Percentiles rank a stretch among this genome's conserved stretches.
Conservation (phyloP, 2,329 filamentous ascomycete genomes). For the Thelonectria rubi region DNA sequence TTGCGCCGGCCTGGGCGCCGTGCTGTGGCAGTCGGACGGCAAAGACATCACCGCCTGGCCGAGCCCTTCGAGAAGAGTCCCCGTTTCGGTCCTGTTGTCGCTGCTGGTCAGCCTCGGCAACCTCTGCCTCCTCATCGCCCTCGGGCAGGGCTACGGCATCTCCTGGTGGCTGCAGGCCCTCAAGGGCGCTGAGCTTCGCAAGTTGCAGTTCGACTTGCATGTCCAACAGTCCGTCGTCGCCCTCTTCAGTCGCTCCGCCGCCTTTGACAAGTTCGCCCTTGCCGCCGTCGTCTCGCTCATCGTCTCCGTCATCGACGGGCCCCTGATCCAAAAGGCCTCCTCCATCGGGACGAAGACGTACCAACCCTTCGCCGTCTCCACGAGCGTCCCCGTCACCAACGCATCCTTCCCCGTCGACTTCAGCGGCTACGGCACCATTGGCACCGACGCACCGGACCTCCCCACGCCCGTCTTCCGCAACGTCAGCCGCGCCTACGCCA, state of each 20-base stretch:
- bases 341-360: background rate
- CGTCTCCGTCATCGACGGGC: conserved; percentile 7
- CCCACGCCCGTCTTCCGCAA: background rate
- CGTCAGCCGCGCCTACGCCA: background rate
- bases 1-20: conserved; percentile 1
- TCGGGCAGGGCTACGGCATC: conserved; percentile 7
- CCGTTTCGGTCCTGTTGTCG: conserved; percentile 5
- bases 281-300: conserved; percentile 3
- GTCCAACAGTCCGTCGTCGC: conserved; percentile 1
- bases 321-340: conserved; percentile 9
- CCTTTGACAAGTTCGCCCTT: conserved; percentile 7
- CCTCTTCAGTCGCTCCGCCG: background rate
- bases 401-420: background rate
- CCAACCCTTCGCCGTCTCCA: background rate
- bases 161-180: conserved; percentile 12
- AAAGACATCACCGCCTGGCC: conserved; percentile 8
- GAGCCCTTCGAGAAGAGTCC: background rate
- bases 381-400: background rate
- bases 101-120: conserved; percentile 9
- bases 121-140: conserved; percentile 1
- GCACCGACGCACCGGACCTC: background rate
- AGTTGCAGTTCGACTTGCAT: conserved; percentile 7
- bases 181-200: conserved; percentile 6
- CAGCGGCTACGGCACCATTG: background rate
- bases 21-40: conserved; percentile 10